Evolutionary conservation across 1,284 basidiomycete species (phyloP).

Genomic region (Rhodotorula sp.): DNA sequence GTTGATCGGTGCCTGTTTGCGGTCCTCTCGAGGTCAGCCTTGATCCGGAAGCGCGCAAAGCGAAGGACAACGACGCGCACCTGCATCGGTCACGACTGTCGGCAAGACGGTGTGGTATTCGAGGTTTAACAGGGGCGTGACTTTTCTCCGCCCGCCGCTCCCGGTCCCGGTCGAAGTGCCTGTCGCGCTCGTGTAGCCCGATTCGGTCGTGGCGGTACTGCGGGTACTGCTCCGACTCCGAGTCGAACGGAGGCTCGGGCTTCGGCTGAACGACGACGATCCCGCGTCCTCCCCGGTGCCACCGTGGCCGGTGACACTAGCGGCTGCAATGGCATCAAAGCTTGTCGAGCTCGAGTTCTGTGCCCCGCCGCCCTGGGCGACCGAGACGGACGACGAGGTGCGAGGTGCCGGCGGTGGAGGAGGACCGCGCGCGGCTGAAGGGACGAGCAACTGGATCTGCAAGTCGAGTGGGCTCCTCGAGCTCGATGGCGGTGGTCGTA

Average conservation of each 20-base stretch:
- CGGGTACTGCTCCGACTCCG: constrained; percentile 1
- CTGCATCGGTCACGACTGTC: constrained; percentile 80
- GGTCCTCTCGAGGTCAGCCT: background rate
- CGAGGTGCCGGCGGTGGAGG: background rate
- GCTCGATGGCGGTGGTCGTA: constrained; percentile 77
- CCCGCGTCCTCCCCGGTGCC: too few species aligned
- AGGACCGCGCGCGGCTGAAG: constrained; percentile 6
- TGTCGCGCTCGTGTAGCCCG: background rate
- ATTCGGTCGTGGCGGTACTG: constrained; percentile 1
- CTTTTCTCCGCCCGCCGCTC: constrained; percentile 57
- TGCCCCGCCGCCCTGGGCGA: background rate
- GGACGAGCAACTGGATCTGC: constrained; percentile 81
- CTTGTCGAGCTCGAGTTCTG: background rate
- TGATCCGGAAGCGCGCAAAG: too few species aligned
- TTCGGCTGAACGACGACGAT: background rate
- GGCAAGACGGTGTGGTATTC: constrained; percentile 89
- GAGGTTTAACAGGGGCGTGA: constrained; percentile 71
- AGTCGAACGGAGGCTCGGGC: constrained; percentile 7
- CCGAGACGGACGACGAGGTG: background rate
- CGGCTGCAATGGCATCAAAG: constrained; percentile 38
- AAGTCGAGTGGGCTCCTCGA: constrained; percentile 85
- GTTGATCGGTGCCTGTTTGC: constrained; percentile 77
- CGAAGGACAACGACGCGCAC: background rate
- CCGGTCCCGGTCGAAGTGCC: constrained; percentile 50
- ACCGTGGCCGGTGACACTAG: constrained; percentile 4